These are phyloP conservation scores for Microascus cirrosus DNA, from an alignment of 2,329 filamentous ascomycete species.

Conservation along the genomic window DNA sequence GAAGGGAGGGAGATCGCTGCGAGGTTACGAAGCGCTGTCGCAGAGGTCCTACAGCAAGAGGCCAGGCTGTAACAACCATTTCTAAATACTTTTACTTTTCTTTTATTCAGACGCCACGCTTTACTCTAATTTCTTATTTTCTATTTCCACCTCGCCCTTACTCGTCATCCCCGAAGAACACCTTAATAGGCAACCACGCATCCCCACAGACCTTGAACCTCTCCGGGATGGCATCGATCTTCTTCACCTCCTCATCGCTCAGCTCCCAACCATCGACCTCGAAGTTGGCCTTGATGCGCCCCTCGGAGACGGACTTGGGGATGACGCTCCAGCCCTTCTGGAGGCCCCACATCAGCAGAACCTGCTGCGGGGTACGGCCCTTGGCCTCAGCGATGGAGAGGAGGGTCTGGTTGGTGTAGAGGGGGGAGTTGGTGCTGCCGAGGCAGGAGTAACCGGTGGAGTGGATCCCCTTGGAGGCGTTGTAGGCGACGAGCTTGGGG, in stretches of 20 bases:
- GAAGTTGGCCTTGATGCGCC: slow-evolving; percentile 66
- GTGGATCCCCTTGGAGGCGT: slow-evolving; percentile 63
- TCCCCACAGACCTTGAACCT: slow-evolving; percentile 79
- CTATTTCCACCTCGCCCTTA: slow-evolving; percentile 22
- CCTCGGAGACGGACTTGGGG: slow-evolving; percentile 68
- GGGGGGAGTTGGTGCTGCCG: slow-evolving; percentile 57
- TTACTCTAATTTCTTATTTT: neutral
- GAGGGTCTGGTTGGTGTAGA: slow-evolving; percentile 56
- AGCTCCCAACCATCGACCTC: slow-evolving; percentile 64
- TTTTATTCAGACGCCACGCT: neutral
- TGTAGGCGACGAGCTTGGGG: slow-evolving; percentile 67
- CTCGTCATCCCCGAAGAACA: slow-evolving; percentile 78
- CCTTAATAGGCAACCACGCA: slow-evolving; percentile 61
- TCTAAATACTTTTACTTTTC: slow-evolving; percentile 4
- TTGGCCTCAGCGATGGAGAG: slow-evolving; percentile 52
- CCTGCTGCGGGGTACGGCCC: slow-evolving; percentile 62
- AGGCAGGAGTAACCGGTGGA: slow-evolving; percentile 65
- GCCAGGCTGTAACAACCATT: slow-evolving; percentile 8
- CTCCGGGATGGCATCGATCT: slow-evolving; percentile 56
- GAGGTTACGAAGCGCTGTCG: slow-evolving; percentile 38
- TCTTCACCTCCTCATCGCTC: slow-evolving; percentile 58
- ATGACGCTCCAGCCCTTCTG: slow-evolving; percentile 75
- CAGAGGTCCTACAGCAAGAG: slow-evolving; percentile 30
- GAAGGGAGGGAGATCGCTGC: slow-evolving; percentile 52
- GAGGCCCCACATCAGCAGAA: slow-evolving; percentile 70